Conservation (phyloP, 2,329 filamentous ascomycete species). For the Aspergillus persii region DNA sequence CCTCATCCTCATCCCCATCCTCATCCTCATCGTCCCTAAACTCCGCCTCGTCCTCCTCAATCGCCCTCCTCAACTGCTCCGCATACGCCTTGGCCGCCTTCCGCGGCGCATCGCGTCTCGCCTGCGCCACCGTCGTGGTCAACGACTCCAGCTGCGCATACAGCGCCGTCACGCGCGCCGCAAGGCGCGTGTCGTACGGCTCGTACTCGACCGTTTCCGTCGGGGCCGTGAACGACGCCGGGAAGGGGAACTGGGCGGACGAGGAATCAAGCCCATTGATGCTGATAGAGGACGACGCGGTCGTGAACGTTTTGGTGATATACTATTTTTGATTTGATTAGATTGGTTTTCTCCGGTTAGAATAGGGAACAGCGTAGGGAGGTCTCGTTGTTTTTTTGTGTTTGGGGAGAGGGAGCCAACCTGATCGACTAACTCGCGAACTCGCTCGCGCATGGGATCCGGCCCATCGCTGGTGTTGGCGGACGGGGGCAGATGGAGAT, state of each 20-base stretch:
- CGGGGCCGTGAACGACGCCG: slow-evolving; percentile 33
- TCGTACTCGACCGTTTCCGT: slow-evolving; percentile 48
- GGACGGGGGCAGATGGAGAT: slow-evolving; percentile 48
- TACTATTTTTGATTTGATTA: slow-evolving; percentile 29
- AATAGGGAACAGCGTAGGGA: too few species aligned
- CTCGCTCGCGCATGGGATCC: slow-evolving; percentile 46
- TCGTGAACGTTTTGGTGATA: slow-evolving; percentile 44
- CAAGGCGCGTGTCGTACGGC: slow-evolving; percentile 44
- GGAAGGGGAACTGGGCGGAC: slow-evolving; percentile 31
- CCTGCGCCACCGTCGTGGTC: slow-evolving; percentile 46
- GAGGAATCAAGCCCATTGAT: slow-evolving; percentile 48
- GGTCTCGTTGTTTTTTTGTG: too few species aligned
- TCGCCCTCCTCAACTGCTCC: slow-evolving; percentile 31
- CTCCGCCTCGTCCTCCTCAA: slow-evolving; percentile 42
- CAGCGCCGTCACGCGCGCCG: slow-evolving; percentile 42
- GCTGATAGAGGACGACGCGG: slow-evolving; percentile 44
- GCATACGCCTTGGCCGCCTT: slow-evolving; percentile 41
- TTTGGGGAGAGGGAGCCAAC: slow-evolving; percentile 17
- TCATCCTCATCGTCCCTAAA: slow-evolving; percentile 63
- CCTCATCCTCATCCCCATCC: slow-evolving; percentile 37
- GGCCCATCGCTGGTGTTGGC: slow-evolving; percentile 37
- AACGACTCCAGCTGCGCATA: slow-evolving; percentile 49
- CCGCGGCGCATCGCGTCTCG: slow-evolving; percentile 45
- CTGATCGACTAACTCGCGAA: slow-evolving; percentile 42
- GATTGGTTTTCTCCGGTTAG: too few species aligned